Evolutionary conservation across 108 stramenopile species (phyloP), one percentile per base, ranked within the genome.

Genomic region (Pseudonitzschia pungens): DNA sequence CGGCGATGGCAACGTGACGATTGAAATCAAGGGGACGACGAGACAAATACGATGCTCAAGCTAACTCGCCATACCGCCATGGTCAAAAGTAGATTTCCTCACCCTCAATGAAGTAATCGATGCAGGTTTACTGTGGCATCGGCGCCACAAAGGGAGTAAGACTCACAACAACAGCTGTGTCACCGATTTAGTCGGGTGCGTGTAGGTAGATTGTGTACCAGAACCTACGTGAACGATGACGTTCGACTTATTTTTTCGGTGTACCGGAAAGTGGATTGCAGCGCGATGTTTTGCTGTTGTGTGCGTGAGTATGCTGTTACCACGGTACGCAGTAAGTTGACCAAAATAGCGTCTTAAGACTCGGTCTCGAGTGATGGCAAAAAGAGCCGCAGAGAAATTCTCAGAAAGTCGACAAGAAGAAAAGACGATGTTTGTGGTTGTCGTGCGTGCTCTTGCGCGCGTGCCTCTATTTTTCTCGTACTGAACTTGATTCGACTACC

Each of bases 201-300:
- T 40, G 60, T 62, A 33, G 60, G 60, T 62, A 62, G 60, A 33
- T 31, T 62, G 8, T 62, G 32, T 62, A 62, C 60, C 33, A 40
- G 33, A 24, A 2, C 26, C 54, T 55, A 55, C 54, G 54, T 26
- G 54, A 55, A 55, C 54, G 54, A 55, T 55, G 54, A 55, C 54
- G 54, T 55, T 55, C 54, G 54, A 24, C 54, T 2, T n/a, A n/a
- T n/a, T 55, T 55, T 55, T 55, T 55, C 20, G 54, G 24, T 21
- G 0, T 12, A 24, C 22, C n/a, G n/a, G 9, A 24, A 55, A 55
- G 26, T 22, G 54, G 24, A 55, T 55, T 55, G 12, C 54, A 26
- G 54, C 54, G 54, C 54, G 54, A 24, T 55, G 26, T 55, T 18
- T 55, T 64, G 32, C 4, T n/a, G 40, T 43, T 64, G 28, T 64